phyloP scores from a whole-genome alignment of 768 basidiomycete species.

The Mycena galericulata region DNA sequence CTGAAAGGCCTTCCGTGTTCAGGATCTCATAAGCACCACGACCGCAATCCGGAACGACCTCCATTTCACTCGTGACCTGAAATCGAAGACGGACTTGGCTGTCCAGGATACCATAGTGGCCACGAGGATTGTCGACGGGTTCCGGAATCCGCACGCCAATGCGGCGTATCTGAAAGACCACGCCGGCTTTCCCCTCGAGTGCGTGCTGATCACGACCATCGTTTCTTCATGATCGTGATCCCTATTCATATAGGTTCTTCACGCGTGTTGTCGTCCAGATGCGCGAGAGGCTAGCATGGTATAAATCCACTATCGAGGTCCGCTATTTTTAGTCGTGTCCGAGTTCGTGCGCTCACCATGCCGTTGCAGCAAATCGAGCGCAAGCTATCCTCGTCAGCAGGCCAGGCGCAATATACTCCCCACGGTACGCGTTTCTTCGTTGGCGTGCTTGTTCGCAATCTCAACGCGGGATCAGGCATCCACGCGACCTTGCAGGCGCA shows the following conservation, averaged over 20 bases:
- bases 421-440: constrained; percentile 63
- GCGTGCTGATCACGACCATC: constrained; percentile 39
- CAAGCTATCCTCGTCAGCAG: constrained; percentile 76
- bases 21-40: constrained; percentile 77
- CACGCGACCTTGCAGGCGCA: constrained; percentile 84
- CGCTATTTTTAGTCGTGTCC: constrained; percentile 12
- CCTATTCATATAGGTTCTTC: constrained; percentile 67
- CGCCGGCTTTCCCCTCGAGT: constrained; percentile 88
- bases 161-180: constrained; percentile 80
- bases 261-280: constrained; percentile 77
- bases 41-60: constrained; percentile 75
- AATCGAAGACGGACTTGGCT: constrained; percentile 79
- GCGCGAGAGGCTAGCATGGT: constrained; percentile 79
- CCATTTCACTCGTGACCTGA: constrained; percentile 75
- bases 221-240: not conserved
- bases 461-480: constrained; percentile 61
- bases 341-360: not conserved
- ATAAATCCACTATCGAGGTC: constrained; percentile 85
- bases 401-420: constrained; percentile 75
- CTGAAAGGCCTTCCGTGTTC: not conserved
- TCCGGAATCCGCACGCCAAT: constrained; percentile 79
- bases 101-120: constrained; percentile 86
- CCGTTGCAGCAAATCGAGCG: constrained; percentile 84
- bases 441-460: not conserved
- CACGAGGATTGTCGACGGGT: constrained; percentile 82